Base-by-base conservation (phyloP, 129 eudicot species). In the Scalesia atractyloides region DNA sequence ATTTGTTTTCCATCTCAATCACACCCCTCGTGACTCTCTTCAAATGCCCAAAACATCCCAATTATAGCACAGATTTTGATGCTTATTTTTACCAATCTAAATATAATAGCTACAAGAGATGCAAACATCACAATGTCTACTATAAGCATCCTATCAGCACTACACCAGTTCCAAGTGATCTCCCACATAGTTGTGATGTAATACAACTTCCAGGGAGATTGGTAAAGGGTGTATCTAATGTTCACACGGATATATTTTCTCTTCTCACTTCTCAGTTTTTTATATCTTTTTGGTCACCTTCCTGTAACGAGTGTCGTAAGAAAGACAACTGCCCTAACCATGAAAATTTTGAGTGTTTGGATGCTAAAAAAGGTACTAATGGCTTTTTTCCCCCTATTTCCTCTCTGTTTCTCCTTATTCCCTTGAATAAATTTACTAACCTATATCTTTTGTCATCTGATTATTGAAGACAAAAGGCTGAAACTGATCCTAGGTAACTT, bases 41-140 rank as follows among this genome's bases (percentile, higher is more conserved):
- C 64, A 76, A 58, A 72, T 87, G 93, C 65, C 10, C 44, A 43
- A 78, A 78, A 9, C 2, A 33, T 43, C 9, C 10, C 49, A 33
- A 1, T 5, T 0, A 33, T 60, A 52, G 9, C 22, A 15, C n/a
- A 16, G 4, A 16, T 26, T 6, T 3, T 6, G 30, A 72, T 33
- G n/a, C 33, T 24, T 75, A 75, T 66, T 75, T 76, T 57, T 0
- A 37, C 20, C 16, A 2, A 22, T 4, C 0, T 6, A 7, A 20
- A 37, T 66, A 75, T 16, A 20, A 41, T 4, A 76, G 24, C 46
- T 51, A 66, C 71, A 36, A 54, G 1, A 22, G 5, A 16, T 75
- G 73, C 60, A 7, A 3, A 9, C 33, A 41, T 22, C 9, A 56
- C 36, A 10, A 41, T 10, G 39, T 75, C 67, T 75, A 75, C 73